Base-by-base conservation (phyloP, 768 basidiomycete genomes). In the Hysterangium stoloniferum region DNA sequence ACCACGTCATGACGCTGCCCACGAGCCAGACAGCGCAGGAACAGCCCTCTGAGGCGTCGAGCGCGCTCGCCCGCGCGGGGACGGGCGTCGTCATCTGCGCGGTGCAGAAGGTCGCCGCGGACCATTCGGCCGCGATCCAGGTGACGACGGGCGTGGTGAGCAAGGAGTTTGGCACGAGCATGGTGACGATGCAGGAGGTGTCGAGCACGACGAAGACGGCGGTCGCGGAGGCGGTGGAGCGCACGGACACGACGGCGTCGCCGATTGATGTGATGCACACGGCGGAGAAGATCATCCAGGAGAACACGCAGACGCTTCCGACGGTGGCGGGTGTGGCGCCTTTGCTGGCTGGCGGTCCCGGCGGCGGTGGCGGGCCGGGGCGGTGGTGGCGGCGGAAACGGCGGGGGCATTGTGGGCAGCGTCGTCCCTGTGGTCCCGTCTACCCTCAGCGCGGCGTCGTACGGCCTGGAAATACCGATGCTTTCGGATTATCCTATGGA, bases 31-130 rank as follows among this genome's bases (percentile, higher is more conserved):
- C n/a, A 41, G 66, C 60, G 32, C 69, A 68, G n/a, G 75, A 68
- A 41, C 71, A 57, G 11, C 48, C 72, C 45, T 59, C 71, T 33
- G 74, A 77, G 54, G 72, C 70, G 46, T 66, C 66, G 65, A 81
- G 60, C 65, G 77, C 59, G 17, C 72, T 89, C 52, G 85, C 84
- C 4, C 80, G 78, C 11, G 87, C 86, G 4, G 87, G 86, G 15
- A 84, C 86, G 58, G 80, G 86, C 53, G 82, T 90, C 50, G 88
- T 91, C 40, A 72, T 87, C 29, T 80, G 86, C 59, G 88, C 88
- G 24, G 87, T 76, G 13, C 73, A 74, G 44, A 76, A 77, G 48
- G 76, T 77, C 17, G 76, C 72, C 19, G 73, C 76, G 15, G 77
- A 78, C 53, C 72, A 71, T 27, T 72, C 68, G 2, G 69, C 68